Base-by-base conservation (phyloP, 108 stramenopile species). In the Aureococcus anophagefferens region DNA sequence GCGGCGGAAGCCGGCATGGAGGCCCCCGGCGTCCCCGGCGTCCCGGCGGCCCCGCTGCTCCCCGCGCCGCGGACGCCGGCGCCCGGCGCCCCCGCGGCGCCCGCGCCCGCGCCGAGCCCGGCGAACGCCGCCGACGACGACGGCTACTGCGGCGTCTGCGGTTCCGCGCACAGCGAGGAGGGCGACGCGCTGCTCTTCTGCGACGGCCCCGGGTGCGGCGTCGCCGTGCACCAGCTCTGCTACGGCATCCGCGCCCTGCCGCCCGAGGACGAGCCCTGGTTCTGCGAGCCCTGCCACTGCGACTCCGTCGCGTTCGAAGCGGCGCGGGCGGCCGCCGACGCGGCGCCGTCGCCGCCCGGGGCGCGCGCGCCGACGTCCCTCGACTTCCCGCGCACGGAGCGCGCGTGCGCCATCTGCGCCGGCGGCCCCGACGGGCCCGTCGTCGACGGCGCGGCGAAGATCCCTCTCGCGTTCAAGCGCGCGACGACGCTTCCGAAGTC, bases 171-270 rank as follows among this genome's bases (percentile, higher is more conserved):
- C 15, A 67, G 67, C 44, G 66, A 69, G 68, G 72, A 74, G 30
- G 75, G 62, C 35, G 73, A 76, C 73, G 73, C 75, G 21, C 73
- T 76, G 40, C 32, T 76, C 35, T 67, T 76, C 30, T 76, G 75
- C 67, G 75, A 76, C 67, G 75, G 75, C 25, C 35, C 36, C 63
- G 64, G 35, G 63, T 76, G 75, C 75, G 30, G 29, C 40, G 45
- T 67, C 65, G 65, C 75, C 25, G 75, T 76, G 30, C 75, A 76
- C 45, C 73, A 67, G 34, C 40, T 32, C 33, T 76, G 75, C 75
- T 76, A 76, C 73, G 73, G 73, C 28, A 68, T 74, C 34, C 17
- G 15, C n/a, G 33, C 34, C 70, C 33, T 74, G 0, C 74, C 72
- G 21, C 7, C 37, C 37, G 17, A 18, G 51, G 51, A 59, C 51